These are phyloP conservation scores for Mortierella hygrophila DNA, from an alignment of 192 early-diverging fungal species.

Conservation along the genomic window DNA sequence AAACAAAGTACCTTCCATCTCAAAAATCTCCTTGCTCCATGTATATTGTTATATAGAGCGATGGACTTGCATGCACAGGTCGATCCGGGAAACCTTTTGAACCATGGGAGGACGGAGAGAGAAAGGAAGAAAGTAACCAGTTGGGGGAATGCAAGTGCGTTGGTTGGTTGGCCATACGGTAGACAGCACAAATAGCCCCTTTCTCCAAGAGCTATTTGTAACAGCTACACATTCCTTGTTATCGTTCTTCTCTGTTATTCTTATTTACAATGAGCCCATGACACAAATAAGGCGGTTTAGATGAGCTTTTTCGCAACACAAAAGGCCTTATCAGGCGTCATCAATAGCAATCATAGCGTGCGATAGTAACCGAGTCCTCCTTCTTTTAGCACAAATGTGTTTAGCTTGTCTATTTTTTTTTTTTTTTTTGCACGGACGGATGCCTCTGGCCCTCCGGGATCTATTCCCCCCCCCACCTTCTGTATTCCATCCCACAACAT, in stretches of 20 bases:
- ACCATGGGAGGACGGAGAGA: not conserved
- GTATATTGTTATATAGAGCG: not conserved
- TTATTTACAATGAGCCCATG: not conserved
- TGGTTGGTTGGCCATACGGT: not conserved
- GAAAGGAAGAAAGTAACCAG: not conserved
- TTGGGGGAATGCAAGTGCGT: not conserved
- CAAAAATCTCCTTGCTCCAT: not conserved
- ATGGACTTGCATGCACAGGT: not conserved
- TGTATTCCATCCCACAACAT: too few relatives aligned
- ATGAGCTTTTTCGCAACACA: not conserved
- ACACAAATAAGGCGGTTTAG: not conserved
- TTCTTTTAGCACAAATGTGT: not conserved
- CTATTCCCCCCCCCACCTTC: not conserved
- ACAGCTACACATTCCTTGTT: not conserved
- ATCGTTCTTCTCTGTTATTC: not conserved
- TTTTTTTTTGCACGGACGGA: not conserved
- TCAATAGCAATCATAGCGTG: not conserved
- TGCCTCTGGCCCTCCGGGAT: not conserved
- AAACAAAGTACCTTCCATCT: not conserved
- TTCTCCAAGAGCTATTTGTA: not conserved
- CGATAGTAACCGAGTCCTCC: not conserved
- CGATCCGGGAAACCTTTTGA: constrained; percentile 1
- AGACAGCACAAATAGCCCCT: too few relatives aligned
- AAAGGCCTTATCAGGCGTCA: constrained; percentile 1
- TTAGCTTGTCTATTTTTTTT: not conserved